phyloP scores from a whole-genome alignment of 108 stramenopile species.

The Cyclotella sp. region DNA sequence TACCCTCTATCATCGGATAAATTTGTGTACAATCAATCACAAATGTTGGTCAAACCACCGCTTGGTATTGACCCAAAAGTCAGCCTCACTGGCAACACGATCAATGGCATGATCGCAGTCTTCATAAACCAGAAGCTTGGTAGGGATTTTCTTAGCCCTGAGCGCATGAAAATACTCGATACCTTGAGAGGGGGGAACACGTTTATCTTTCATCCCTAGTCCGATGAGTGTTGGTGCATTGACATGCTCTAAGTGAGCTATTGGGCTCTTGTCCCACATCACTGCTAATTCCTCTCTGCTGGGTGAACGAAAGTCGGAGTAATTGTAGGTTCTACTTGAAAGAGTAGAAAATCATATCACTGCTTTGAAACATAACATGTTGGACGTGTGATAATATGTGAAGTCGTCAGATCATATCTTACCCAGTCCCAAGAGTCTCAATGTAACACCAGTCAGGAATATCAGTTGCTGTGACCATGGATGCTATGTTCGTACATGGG shows the following conservation, averaged over 20 bases:
- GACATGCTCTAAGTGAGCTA: slow-evolving; percentile 70
- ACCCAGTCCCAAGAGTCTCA: slow-evolving; percentile 70
- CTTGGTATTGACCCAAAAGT: slow-evolving; percentile 82
- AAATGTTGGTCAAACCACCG: slow-evolving; percentile 81
- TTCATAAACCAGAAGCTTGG: slow-evolving; percentile 77
- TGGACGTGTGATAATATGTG: neutral
- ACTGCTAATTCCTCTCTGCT: slow-evolving; percentile 48
- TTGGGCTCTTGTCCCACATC: slow-evolving; percentile 80
- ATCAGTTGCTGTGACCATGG: slow-evolving; percentile 89
- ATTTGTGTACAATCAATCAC: neutral
- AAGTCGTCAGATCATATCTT: neutral
- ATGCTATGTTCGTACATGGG: slow-evolving; percentile 92
- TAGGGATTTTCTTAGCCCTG: slow-evolving; percentile 60
- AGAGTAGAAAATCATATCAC: neutral
- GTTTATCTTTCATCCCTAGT: slow-evolving; percentile 74
- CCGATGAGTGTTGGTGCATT: slow-evolving; percentile 89
- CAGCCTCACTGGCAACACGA: slow-evolving; percentile 70
- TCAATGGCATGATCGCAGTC: slow-evolving; percentile 83
- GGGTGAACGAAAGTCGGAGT: slow-evolving; percentile 60
- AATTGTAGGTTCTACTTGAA: slow-evolving; percentile 57
- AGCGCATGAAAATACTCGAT: slow-evolving; percentile 81
- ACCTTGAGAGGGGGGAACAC: slow-evolving; percentile 79
- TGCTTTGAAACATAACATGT: neutral
- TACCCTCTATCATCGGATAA: too few relatives aligned
- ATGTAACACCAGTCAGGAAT: slow-evolving; percentile 95